phyloP scores from a whole-genome alignment of 1,284 basidiomycete species.

The Pseudozyma thailandica region DNA sequence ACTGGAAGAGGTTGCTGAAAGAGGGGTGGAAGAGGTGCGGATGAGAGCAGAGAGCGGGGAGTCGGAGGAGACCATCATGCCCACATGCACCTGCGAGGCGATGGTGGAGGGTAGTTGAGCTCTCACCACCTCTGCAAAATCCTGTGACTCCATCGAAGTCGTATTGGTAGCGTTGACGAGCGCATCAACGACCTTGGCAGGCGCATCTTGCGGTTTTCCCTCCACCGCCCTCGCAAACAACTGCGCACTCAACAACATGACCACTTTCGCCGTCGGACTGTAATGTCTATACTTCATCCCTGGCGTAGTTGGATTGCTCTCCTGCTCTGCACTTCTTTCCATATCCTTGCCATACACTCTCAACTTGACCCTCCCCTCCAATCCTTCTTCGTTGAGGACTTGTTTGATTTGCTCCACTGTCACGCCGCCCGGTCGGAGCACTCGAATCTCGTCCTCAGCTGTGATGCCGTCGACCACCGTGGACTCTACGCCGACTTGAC shows the following conservation, averaged over 20 bases:
- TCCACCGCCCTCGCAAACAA: slow-evolving; percentile 23
- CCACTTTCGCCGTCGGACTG: slow-evolving; percentile 74
- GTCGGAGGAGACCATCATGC: slow-evolving; percentile 49
- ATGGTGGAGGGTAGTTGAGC: slow-evolving; percentile 21
- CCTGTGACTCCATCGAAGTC: not conserved
- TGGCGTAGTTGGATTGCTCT: slow-evolving; percentile 82
- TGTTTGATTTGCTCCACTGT: slow-evolving; percentile 79
- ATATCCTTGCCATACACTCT: slow-evolving; percentile 65
- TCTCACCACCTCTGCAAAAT: slow-evolving; percentile 22
- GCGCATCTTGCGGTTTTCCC: not conserved
- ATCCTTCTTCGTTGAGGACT: slow-evolving; percentile 26
- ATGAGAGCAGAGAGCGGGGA: slow-evolving; percentile 26
- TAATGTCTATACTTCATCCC: slow-evolving; percentile 99
- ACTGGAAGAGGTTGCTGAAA: not conserved
- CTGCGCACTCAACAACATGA: slow-evolving; percentile 42
- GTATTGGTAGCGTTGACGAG: slow-evolving; percentile 7
- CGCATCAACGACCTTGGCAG: slow-evolving; percentile 19
- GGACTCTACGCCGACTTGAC: slow-evolving; percentile 90
- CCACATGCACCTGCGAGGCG: slow-evolving; percentile 16
- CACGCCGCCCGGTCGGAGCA: slow-evolving; percentile 91
- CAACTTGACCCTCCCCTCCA: slow-evolving; percentile 30
- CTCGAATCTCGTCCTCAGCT: slow-evolving; percentile 75
- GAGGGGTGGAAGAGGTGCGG: not conserved
- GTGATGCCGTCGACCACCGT: slow-evolving; percentile 86
- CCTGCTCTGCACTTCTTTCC: slow-evolving; percentile 46